Conservation (phyloP, 768 basidiomycete species). For the Termitomyces sp. region DNA sequence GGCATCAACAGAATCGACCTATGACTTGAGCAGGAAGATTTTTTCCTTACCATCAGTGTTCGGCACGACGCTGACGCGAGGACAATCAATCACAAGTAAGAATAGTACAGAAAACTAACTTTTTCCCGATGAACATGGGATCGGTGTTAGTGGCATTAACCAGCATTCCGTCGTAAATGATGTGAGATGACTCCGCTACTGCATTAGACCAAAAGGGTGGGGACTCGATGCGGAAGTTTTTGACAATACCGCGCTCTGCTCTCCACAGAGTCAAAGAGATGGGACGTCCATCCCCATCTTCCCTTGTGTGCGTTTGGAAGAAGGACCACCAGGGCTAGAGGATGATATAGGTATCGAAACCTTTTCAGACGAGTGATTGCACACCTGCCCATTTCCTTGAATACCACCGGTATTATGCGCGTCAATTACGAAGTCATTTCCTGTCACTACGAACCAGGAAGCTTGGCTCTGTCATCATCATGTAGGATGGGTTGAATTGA, state of each 20-base stretch:
- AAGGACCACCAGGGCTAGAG: constrained; percentile 51
- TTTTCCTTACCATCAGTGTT: constrained; percentile 51
- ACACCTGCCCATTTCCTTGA: constrained; percentile 53
- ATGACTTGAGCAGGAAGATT: not conserved
- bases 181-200: constrained; percentile 42
- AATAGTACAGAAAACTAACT: constrained; percentile 27
- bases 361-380: not conserved
- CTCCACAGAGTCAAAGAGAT: constrained; percentile 48
- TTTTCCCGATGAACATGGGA: constrained; percentile 41
- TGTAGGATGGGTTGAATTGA: not conserved
- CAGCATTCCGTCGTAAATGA: constrained; percentile 52
- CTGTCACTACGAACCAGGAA: constrained; percentile 61
- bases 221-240: constrained; percentile 44
- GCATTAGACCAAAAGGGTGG: constrained; percentile 62
- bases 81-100: not conserved
- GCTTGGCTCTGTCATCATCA: constrained; percentile 41
- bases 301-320: constrained; percentile 39
- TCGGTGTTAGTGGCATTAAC: constrained; percentile 56
- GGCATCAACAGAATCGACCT: not conserved
- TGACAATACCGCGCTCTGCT: constrained; percentile 36
- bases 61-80: constrained; percentile 38
- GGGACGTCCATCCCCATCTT: constrained; percentile 55
- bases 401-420: constrained; percentile 54
- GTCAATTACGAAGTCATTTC: constrained; percentile 49
- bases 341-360: not conserved